Evolutionary conservation across 805 yeast genomes (phyloP).

Genomic region (Kuraishia borneana): DNA sequence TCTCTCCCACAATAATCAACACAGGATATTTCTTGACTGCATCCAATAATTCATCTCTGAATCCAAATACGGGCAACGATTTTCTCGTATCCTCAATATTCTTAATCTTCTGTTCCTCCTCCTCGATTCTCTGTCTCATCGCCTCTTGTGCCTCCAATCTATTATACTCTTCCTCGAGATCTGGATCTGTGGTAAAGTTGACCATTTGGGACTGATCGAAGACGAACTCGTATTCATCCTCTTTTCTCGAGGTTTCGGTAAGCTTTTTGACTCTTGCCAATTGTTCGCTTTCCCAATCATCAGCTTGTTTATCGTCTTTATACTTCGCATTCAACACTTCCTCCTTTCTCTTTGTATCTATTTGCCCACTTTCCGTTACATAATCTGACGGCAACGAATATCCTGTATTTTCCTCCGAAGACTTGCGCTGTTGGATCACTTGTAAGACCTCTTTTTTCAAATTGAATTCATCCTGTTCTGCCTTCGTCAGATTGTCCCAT

Average conservation of each 20-base stretch:
- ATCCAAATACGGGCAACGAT: constrained; percentile 66
- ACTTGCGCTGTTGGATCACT: constrained; percentile 27
- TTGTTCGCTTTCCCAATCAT: constrained; percentile 45
- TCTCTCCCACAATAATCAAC: constrained; percentile 78
- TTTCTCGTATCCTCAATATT: constrained; percentile 41
- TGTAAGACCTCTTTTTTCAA: constrained; percentile 38
- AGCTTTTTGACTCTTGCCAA: constrained; percentile 25
- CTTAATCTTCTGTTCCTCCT: constrained; percentile 22
- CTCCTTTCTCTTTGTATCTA: constrained; percentile 44
- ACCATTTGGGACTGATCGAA: constrained; percentile 58
- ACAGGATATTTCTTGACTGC: constrained; percentile 60
- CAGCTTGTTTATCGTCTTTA: constrained; percentile 8
- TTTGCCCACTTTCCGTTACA: constrained; percentile 35
- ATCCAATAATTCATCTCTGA: constrained; percentile 46
- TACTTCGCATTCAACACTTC: constrained; percentile 31
- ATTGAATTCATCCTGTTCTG: constrained; percentile 39
- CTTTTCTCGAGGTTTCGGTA: constrained; percentile 3
- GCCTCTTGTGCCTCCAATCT: constrained; percentile 19
- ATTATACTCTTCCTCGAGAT: constrained; percentile 15
- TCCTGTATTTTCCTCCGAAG: constrained; percentile 24
- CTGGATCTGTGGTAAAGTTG: constrained; percentile 37
- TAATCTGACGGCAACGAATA: constrained; percentile 51
- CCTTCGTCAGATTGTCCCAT: constrained; percentile 36
- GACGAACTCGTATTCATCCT: constrained; percentile 56
- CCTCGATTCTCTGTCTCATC: constrained; percentile 18